Evolutionary conservation across 345 rosid species (phyloP).

Genomic region (Lepidium sativum): DNA sequence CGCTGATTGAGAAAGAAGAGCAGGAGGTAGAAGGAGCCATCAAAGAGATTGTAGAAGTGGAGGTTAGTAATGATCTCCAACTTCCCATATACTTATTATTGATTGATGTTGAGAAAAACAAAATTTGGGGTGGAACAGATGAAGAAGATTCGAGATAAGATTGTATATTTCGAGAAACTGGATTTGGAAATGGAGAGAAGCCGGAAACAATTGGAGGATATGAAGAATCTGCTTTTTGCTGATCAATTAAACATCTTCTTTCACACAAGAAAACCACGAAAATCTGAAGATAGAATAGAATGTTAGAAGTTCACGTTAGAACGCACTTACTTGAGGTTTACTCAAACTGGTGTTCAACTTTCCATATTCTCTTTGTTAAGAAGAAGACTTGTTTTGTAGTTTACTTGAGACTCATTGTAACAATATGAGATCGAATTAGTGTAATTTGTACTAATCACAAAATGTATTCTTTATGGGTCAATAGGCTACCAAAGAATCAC

Average conservation of each 20-base stretch:
- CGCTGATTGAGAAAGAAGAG: conserved; percentile 60
- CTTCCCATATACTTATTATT: not conserved
- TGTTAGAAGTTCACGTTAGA: conserved; percentile 27
- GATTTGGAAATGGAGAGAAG: conserved; percentile 83
- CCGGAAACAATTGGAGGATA: conserved; percentile 62
- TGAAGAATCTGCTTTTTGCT: conserved; percentile 62
- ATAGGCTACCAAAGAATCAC: too few species aligned
- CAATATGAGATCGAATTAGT: not conserved
- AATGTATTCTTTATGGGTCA: too few species aligned
- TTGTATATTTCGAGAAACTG: conserved; percentile 60
- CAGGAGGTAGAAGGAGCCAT: conserved; percentile 56
- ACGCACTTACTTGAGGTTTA: not conserved
- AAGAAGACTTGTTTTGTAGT: not conserved
- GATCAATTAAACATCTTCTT: conserved; percentile 68
- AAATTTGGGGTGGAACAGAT: conserved; percentile 36
- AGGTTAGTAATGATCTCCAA: conserved; percentile 39
- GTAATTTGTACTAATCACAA: too few species aligned
- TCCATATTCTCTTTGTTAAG: not conserved
- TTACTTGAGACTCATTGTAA: not conserved
- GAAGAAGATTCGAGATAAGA: conserved; percentile 62
- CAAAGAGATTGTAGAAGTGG: conserved; percentile 42
- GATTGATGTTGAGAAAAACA: not conserved
- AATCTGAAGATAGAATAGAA: conserved; percentile 25
- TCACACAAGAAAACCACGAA: conserved; percentile 37
- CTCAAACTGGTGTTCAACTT: not conserved